phyloP scores from a whole-genome alignment of 495 filamentous ascomycete species.

The Aspergillus nanangensis region DNA sequence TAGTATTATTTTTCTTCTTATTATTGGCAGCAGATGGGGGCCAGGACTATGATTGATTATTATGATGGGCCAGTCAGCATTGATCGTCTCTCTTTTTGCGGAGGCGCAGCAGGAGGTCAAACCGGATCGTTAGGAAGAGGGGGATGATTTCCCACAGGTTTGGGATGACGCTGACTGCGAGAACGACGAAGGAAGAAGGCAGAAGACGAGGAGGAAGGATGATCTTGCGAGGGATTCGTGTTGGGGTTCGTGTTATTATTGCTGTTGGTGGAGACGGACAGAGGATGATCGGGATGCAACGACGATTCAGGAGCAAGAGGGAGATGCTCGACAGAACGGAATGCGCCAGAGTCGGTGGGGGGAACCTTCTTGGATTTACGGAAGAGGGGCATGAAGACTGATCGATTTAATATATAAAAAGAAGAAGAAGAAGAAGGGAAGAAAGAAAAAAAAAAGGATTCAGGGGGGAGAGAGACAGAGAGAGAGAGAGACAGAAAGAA shows the following conservation, averaged over 20 bases:
- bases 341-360: conserved; percentile 20
- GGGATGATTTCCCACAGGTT: background rate
- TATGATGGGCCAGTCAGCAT: conserved; percentile 22
- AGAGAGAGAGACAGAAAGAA: background rate
- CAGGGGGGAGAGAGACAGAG: background rate
- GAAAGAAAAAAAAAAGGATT: background rate
- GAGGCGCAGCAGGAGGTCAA: conserved; percentile 10
- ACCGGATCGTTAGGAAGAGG: conserved; percentile 9
- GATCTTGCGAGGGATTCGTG: conserved; percentile 9
- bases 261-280: conserved; percentile 17
- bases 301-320: too few relatives aligned
- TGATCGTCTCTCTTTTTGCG: conserved; percentile 8
- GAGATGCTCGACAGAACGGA: conserved; percentile 33
- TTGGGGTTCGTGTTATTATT: conserved; percentile 13
- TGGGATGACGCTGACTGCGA: conserved; percentile 24
- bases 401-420: too few relatives aligned
- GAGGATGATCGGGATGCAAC: conserved; percentile 14
- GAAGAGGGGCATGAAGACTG: background rate
- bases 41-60: conserved; percentile 14
- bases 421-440: background rate
- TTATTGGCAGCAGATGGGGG: conserved; percentile 9
- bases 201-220: conserved; percentile 3
- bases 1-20: conserved; percentile 12
- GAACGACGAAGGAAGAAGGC: conserved; percentile 21
- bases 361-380: conserved; percentile 5